Percentiles rank a stretch among this genome's conserved stretches.
Conservation (phyloP, 306 rosid genomes). For the Cucumis melo region DNA sequence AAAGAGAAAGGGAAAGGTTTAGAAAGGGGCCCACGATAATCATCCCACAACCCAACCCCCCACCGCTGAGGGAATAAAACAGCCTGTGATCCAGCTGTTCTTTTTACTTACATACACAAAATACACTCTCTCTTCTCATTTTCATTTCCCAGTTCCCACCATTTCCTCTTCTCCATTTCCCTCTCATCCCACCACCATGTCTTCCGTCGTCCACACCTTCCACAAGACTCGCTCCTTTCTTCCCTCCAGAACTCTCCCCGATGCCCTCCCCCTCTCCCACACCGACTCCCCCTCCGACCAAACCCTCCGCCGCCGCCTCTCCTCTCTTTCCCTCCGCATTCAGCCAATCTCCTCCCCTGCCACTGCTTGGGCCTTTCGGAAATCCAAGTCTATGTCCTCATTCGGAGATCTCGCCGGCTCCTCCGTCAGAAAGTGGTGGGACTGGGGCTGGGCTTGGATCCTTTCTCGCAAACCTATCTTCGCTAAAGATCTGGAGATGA, state of each 20-base stretch:
- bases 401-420: conserved; percentile 51
- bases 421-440: conserved; percentile 73
- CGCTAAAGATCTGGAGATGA: conserved; percentile 76
- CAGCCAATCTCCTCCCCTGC: conserved; percentile 35
- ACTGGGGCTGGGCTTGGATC: conserved; percentile 68
- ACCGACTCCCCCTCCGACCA: conserved; percentile 8
- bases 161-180: neutral
- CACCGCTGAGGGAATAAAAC: conserved; percentile 31
- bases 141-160: neutral
- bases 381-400: conserved; percentile 61
- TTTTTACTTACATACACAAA: neutral
- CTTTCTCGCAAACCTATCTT: conserved; percentile 59
- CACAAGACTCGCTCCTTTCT: conserved; percentile 20
- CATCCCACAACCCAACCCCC: neutral
- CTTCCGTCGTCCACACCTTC: conserved; percentile 25
- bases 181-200: conserved; percentile 13
- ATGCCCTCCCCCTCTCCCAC: conserved; percentile 58
- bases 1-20: no score
- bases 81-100: conserved; percentile 44
- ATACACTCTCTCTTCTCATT: neutral
- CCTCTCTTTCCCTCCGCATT: conserved; percentile 54
- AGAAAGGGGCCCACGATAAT: conserved; percentile 24
- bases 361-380: conserved; percentile 48
- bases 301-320: conserved; percentile 55
- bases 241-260: conserved; percentile 19